These are phyloP conservation scores for Pseudozyma hubeiensis DNA, from an alignment of 1,284 basidiomycete species.

Conservation along the genomic window DNA sequence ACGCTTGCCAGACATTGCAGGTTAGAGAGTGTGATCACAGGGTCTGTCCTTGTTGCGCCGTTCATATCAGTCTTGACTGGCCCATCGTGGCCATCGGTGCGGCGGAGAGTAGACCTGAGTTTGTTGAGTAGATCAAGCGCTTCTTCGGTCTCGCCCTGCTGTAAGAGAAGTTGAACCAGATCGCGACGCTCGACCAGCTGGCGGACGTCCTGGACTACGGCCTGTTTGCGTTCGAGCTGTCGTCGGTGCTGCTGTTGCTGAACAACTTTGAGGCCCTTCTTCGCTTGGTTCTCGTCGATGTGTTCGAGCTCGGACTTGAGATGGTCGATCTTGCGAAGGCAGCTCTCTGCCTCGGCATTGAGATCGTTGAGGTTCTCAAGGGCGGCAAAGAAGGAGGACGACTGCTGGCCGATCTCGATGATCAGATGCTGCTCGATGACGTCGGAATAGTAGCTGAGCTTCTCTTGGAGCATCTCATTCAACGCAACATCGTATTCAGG, in stretches of 20 bases:
- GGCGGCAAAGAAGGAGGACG: constrained; percentile 94
- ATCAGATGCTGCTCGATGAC: constrained; percentile 94
- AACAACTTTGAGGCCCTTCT: constrained; percentile 50
- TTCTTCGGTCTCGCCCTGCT: constrained; percentile 64
- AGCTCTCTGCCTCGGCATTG: constrained; percentile 85
- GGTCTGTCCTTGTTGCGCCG: not conserved
- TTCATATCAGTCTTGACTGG: not conserved
- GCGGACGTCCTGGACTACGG: constrained; percentile 42
- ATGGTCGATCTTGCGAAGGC: constrained; percentile 80
- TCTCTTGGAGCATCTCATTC: constrained; percentile 81
- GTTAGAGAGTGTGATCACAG: constrained; percentile 13
- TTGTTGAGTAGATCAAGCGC: constrained; percentile 59
- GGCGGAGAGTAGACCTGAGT: constrained; percentile 22
- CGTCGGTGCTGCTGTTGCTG: constrained; percentile 52
- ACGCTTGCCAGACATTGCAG: constrained; percentile 38
- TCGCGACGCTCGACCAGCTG: constrained; percentile 56
- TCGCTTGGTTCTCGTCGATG: constrained; percentile 78
- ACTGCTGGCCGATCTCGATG: constrained; percentile 88
- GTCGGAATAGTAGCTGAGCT: constrained; percentile 90
- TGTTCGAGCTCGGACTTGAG: constrained; percentile 80
- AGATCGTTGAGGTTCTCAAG: constrained; percentile 92
- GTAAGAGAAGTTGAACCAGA: constrained; percentile 52
- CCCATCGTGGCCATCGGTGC: not conserved
- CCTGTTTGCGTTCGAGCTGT: constrained; percentile 44
- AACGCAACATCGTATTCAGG: constrained; percentile 62